These are phyloP conservation scores for Xylaria polymorpha DNA, from an alignment of 2,329 filamentous ascomycete species.

Conservation along the genomic window DNA sequence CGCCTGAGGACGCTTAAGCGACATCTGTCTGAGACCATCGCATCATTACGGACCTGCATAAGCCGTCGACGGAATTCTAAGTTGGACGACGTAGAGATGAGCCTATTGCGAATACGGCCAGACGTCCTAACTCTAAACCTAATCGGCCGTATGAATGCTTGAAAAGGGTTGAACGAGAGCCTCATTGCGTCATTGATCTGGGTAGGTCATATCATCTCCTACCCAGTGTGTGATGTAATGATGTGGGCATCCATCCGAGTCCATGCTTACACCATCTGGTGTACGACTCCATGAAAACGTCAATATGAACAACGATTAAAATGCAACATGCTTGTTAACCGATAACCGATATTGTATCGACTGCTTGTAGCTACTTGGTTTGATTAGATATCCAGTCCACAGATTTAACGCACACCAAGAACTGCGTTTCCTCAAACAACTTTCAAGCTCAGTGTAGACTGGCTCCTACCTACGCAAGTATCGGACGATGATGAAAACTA, in stretches of 20 bases:
- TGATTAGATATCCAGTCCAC: background rate
- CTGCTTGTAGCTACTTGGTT: background rate
- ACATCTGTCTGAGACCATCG: background rate
- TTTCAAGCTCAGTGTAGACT: background rate
- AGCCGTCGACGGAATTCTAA: background rate
- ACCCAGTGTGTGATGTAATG: conserved; percentile 16
- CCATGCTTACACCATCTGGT: background rate
- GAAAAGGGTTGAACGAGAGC: background rate
- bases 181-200: background rate
- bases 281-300: background rate
- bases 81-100: conserved; percentile 23
- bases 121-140: conserved; percentile 9
- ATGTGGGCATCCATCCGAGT: background rate
- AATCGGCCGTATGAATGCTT: background rate
- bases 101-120: conserved; percentile 5
- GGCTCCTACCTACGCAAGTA: too few species aligned
- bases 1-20: background rate
- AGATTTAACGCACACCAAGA: background rate
- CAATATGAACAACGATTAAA: background rate
- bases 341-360: background rate
- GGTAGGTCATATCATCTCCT: background rate
- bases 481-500: background rate
- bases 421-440: background rate
- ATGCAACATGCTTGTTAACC: background rate
- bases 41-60: background rate